Evolutionary conservation across 2,329 filamentous ascomycete genomes (phyloP).

Genomic region (Pestalotiopsis sp.): DNA sequence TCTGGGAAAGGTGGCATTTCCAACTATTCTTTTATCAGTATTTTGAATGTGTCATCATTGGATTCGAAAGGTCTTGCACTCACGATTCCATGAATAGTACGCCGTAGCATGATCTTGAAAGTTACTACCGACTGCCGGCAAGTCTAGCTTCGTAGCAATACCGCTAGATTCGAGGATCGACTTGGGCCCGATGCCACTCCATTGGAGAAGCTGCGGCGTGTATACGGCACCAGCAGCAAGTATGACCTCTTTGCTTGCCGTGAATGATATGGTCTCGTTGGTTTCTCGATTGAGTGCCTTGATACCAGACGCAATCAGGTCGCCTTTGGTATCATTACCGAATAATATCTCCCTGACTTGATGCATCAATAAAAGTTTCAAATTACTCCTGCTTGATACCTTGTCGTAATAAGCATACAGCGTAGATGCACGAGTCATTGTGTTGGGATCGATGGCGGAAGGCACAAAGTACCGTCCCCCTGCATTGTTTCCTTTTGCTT

Average conservation of each 20-base stretch:
- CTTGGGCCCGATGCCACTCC: slow-evolving; percentile 36
- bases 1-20: slow-evolving; percentile 8
- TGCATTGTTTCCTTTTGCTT: background rate
- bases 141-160: slow-evolving; percentile 15
- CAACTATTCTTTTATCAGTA: background rate
- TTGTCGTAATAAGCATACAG: slow-evolving; percentile 9
- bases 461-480: slow-evolving; percentile 1
- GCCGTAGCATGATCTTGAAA: slow-evolving; percentile 24
- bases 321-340: background rate
- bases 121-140: slow-evolving; percentile 23
- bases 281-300: background rate
- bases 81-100: slow-evolving; percentile 13
- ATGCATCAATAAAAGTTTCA: slow-evolving; percentile 1
- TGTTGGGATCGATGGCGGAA: background rate
- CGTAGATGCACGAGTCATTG: slow-evolving; percentile 4
- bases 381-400: slow-evolving; percentile 2
- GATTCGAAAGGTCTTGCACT: background rate
- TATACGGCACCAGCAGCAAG: slow-evolving; percentile 26
- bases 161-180: slow-evolving; percentile 14
- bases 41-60: background rate
- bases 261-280: slow-evolving; percentile 14
- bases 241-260: slow-evolving; percentile 26
- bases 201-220: slow-evolving; percentile 39
- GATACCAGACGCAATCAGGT: background rate
- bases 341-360: background rate